A percentile compares a stretch with the other conserved stretches of the same genome.
phyloP scores from a whole-genome alignment of 1,139 yeast species.

The Taiozyma sp. region DNA sequence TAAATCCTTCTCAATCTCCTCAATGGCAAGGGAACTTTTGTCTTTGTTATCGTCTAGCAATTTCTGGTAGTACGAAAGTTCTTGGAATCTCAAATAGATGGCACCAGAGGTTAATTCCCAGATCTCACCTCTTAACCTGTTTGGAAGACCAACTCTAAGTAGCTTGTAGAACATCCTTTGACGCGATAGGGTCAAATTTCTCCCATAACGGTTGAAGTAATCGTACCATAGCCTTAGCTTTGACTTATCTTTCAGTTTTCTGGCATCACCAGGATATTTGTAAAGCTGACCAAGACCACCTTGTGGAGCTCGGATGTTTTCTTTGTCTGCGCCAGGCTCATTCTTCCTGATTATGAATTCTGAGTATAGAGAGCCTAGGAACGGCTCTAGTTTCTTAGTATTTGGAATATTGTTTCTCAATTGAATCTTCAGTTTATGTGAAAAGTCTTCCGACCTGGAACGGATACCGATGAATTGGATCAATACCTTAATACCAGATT shows the following conservation, averaged over 20 bases:
- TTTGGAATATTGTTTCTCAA: slow-evolving; percentile 61
- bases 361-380: slow-evolving; percentile 73
- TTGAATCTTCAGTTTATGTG: slow-evolving; percentile 57
- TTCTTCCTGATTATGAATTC: slow-evolving; percentile 75
- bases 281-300: slow-evolving; percentile 84
- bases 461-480: slow-evolving; percentile 77
- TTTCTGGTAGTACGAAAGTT: slow-evolving; percentile 54
- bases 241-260: slow-evolving; percentile 71
- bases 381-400: slow-evolving; percentile 59
- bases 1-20: slow-evolving; percentile 94
- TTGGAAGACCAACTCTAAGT: slow-evolving; percentile 88
- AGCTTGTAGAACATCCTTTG: slow-evolving; percentile 79
- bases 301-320: slow-evolving; percentile 50
- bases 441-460: slow-evolving; percentile 77
- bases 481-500: slow-evolving; percentile 58
- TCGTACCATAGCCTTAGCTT: slow-evolving; percentile 95
- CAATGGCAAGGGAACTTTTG: slow-evolving; percentile 76
- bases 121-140: slow-evolving; percentile 86
- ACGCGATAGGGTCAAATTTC: slow-evolving; percentile 71
- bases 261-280: slow-evolving; percentile 88
- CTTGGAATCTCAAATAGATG: slow-evolving; percentile 64
- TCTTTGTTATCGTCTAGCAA: slow-evolving; percentile 58
- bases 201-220: slow-evolving; percentile 75
- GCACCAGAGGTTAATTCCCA: slow-evolving; percentile 96
- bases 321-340: slow-evolving; percentile 37